Base-by-base conservation (phyloP, 2,329 filamentous ascomycete genomes). In the Neodidymelliopsis sp. region DNA sequence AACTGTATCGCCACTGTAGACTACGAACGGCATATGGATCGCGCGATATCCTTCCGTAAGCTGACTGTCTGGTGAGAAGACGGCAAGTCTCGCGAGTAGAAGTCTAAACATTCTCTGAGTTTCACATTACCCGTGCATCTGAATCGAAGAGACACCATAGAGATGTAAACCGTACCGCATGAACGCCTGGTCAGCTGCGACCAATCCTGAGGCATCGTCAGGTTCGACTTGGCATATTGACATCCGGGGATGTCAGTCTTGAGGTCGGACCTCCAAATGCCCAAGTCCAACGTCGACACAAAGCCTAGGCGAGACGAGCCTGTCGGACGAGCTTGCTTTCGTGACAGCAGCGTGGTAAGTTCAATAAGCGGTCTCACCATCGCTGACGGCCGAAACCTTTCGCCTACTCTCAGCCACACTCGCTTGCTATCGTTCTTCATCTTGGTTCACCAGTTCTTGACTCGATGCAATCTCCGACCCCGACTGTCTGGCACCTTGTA, bases 311-410 rank as follows among this genome's bases (percentile, higher is more conserved):
- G 22, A 39, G 39, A 38, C 40, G 22, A 41, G 24, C 12, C 23
- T 34, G 19, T 34, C 23, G 15, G 15, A 27, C 13, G 28, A 39
- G 12, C 34, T 16, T 44, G 19, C 35, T 24, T 37, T 20, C 19
- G 27, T 31, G 45, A 37, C 16, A 22, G 22, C 35, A 23, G 24
- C n/a, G 40, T 50, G 39, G 47, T 45, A 45, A 40, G 29, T 41
- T 36, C 30, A 22, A 16, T 24, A 50, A 36, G 47, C 36, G 47
- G 47, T 50, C 35, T 50, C 40, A 50, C 40, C 24, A 29, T 20
- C 22, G 18, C 46, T 27, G 33, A 38, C 29, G 28, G 20, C 35
- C 47, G 35, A 41, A 41, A 25, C 20, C 30, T 45, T 35, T 39
- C 18, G 12, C 25, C 24, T 34, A 20, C 23, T 29, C 20, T 18